These are phyloP conservation scores for Aspergillus phoenicis DNA, from an alignment of 2,329 filamentous ascomycete genomes.

Conservation along the genomic window DNA sequence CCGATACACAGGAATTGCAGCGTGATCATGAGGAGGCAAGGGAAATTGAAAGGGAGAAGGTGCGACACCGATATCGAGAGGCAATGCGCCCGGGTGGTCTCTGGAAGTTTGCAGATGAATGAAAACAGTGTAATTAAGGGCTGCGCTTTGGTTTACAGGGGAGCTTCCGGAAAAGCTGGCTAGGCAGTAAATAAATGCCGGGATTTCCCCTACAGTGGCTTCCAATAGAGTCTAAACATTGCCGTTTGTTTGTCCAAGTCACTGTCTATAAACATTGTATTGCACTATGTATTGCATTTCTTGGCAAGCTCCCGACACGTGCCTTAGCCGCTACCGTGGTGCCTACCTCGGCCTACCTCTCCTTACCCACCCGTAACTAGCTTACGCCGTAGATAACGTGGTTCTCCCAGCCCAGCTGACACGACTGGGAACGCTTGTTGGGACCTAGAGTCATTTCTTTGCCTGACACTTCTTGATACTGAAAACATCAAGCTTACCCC, in stretches of 20 bases:
- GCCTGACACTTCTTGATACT: background rate
- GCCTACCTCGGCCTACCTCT: background rate
- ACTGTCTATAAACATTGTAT: background rate
- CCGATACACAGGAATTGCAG: conserved; percentile 77
- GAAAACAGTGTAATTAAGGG: background rate
- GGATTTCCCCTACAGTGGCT: background rate
- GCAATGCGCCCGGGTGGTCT: conserved; percentile 75
- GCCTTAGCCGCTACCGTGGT: conserved; percentile 16
- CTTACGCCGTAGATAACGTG: background rate
- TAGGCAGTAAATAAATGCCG: background rate
- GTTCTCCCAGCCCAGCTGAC: background rate
- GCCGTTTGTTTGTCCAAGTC: background rate
- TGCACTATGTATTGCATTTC: conserved; percentile 5
- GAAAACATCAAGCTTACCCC: background rate
- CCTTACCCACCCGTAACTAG: background rate
- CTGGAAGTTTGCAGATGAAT: conserved; percentile 85
- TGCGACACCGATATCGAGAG: conserved; percentile 76
- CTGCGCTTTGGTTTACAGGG: background rate
- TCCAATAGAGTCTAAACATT: background rate
- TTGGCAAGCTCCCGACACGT: conserved; percentile 35
- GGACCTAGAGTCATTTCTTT: background rate
- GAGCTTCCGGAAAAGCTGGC: background rate
- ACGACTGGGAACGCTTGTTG: background rate
- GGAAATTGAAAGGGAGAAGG: conserved; percentile 63
- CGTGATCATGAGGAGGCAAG: conserved; percentile 66